Percentiles rank a stretch among this genome's conserved stretches.
Evolutionary conservation across 805 yeast species (phyloP).

Genomic region (Wickerhamiella azymoides): DNA sequence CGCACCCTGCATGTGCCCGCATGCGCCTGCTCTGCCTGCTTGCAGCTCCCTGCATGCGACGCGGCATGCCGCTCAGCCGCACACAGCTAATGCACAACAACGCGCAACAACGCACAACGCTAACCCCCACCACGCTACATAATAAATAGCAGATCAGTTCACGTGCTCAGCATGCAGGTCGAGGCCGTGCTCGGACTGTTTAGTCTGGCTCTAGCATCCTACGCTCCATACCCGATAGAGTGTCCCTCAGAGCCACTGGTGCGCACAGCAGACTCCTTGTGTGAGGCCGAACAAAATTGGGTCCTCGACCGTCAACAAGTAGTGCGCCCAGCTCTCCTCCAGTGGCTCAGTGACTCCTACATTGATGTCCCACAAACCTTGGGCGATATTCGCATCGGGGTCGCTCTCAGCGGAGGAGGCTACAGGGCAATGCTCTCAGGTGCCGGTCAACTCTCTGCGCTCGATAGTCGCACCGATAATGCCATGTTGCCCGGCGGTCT

Average conservation of each 20-base stretch:
- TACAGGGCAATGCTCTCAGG: slow-evolving; percentile 50
- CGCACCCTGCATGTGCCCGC: too few species aligned
- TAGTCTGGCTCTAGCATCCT: neutral
- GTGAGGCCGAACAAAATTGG: neutral
- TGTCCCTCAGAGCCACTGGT: neutral
- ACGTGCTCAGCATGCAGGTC: neutral
- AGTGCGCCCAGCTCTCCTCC: neutral
- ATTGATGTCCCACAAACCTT: neutral
- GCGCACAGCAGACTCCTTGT: neutral
- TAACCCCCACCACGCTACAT: neutral
- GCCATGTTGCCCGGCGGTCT: slow-evolving; percentile 14
- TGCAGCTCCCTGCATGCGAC: too few species aligned
- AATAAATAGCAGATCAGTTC: neutral
- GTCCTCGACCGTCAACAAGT: neutral
- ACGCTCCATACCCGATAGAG: neutral
- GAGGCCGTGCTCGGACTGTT: neutral
- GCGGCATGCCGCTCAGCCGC: too few species aligned
- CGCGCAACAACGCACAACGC: neutral
- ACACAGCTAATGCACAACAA: too few species aligned
- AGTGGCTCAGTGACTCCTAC: neutral
- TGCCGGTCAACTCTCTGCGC: slow-evolving; percentile 29
- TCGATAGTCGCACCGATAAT: neutral
- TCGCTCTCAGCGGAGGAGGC: slow-evolving; percentile 78
- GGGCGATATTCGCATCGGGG: slow-evolving; percentile 17
- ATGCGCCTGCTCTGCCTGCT: too few species aligned